Evolutionary conservation across 2,329 filamentous ascomycete species (phyloP), one percentile per base, ranked within the genome.

Genomic region (Elsinoe batatas): DNA sequence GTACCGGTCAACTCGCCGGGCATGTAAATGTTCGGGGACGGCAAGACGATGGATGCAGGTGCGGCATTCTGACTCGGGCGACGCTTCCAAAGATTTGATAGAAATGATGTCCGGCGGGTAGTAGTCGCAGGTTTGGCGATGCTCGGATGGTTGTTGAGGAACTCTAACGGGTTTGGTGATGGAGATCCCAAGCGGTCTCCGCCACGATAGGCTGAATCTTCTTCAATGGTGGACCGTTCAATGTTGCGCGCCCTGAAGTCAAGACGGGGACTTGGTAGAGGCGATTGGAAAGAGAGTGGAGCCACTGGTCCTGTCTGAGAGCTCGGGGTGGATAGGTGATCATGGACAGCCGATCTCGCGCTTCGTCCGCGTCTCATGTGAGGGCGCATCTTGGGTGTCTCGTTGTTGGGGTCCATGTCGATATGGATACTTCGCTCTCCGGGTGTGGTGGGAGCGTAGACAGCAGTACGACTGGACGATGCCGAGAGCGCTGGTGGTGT

Each of bases 21-120:
- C 12, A 51, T 13, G 7, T 30, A 30, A 5, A 30, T 30, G 26
- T 8, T 30, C 26, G 26, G 26, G 8, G 26, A 30, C 26, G 26
- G 26, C 26, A 30, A 30, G 15, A 38, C 17, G 47, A 51, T 51
- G 5, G 30, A 20, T 6, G 44, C 22, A 11, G 47, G 6, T n/a
- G 22, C 8, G 3, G 37, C 11, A n/a, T 15, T 47, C 3, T 22
- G 6, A 18, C 42, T 36, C n/a, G 42, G 4, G 3, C 53, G 38
- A 11, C 53, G 53, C 22, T 37, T 55, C 53, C 53, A 55, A 3
- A 55, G n/a, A 22, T 17, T 26, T 13, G 53, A 55, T 6, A 55
- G 18, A n/a, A 55, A 55, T 5, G 53, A 33, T 11, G 38, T 30
- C 3, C 40, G 2, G 2, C 47, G 26, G 3, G 47, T 51, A 4